phyloP scores from a whole-genome alignment of 1,139 yeast genomes.

The Arxiozyma slooffiae region DNA sequence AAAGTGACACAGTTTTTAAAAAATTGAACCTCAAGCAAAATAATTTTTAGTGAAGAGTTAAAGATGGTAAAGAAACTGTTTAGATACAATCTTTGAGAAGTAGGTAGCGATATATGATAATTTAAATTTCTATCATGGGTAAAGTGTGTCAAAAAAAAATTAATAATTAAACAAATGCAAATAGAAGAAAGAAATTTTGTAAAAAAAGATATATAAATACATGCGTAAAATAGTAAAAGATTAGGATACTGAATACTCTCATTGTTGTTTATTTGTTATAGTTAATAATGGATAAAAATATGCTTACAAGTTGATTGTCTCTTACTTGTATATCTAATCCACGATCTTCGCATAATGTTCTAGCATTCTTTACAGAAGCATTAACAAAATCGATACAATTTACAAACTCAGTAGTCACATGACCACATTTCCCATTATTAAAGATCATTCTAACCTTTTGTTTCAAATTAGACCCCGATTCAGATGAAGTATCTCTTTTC shows the following conservation, averaged over 20 bases:
- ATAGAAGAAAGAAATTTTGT: background rate
- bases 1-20: background rate
- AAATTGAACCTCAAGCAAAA: background rate
- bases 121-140: too few relatives aligned
- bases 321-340: conserved; percentile 8
- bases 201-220: background rate
- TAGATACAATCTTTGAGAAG: background rate
- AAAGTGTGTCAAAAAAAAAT: background rate
- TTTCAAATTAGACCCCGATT: conserved; percentile 9
- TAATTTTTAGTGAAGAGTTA: background rate
- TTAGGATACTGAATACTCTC: background rate
- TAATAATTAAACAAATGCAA: background rate
- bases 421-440: conserved; percentile 23
- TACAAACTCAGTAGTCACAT: conserved; percentile 16
- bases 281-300: conserved; percentile 10
- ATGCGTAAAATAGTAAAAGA: background rate
- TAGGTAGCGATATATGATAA: background rate
- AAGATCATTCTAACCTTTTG: conserved; percentile 25
- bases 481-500: conserved; percentile 22
- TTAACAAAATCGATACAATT: conserved; percentile 20
- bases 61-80: background rate
- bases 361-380: conserved; percentile 17
- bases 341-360: conserved; percentile 17
- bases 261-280: background rate
- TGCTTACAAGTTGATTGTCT: conserved; percentile 10